Percentiles rank a stretch among this genome's conserved stretches.
Conservation (phyloP, 805 yeast genomes). For the Ogataea degrootiae region DNA sequence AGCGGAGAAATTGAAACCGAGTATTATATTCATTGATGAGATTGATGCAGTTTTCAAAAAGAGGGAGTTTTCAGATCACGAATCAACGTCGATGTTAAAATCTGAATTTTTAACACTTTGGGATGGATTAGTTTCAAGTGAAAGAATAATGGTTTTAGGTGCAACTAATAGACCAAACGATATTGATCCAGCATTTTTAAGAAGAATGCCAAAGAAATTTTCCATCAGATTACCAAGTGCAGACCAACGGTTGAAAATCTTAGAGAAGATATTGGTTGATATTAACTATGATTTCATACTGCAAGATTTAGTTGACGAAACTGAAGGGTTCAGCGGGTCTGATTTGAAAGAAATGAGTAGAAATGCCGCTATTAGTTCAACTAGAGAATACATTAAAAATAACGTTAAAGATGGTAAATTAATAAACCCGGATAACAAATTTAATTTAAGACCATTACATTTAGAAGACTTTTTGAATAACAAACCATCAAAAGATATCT, state of each 20-base stretch:
- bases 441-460: conserved; percentile 56
- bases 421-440: conserved; percentile 30
- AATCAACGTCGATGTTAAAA: conserved; percentile 88
- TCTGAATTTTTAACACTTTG: conserved; percentile 97
- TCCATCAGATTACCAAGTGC: conserved; percentile 68
- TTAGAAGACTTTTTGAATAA: conserved; percentile 52
- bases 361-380: conserved; percentile 87
- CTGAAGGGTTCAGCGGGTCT: conserved; percentile 82
- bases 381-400: conserved; percentile 70
- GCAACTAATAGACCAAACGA: conserved; percentile 93
- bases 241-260: conserved; percentile 64
- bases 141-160: conserved; percentile 82
- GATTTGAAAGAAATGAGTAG: conserved; percentile 89
- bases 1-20: conserved; percentile 87
- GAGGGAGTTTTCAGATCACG: conserved; percentile 81
- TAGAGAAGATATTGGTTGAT: conserved; percentile 62
- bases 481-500: not conserved
- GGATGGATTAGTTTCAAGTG: conserved; percentile 83
- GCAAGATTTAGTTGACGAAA: conserved; percentile 51
- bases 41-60: conserved; percentile 92
- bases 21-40: conserved; percentile 93
- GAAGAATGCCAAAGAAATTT: conserved; percentile 90
- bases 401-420: conserved; percentile 44
- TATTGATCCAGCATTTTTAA: conserved; percentile 85
- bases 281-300: conserved; percentile 67